Base-by-base conservation (phyloP, 352 stramenopile species). In the Sclerospora graminicola region DNA sequence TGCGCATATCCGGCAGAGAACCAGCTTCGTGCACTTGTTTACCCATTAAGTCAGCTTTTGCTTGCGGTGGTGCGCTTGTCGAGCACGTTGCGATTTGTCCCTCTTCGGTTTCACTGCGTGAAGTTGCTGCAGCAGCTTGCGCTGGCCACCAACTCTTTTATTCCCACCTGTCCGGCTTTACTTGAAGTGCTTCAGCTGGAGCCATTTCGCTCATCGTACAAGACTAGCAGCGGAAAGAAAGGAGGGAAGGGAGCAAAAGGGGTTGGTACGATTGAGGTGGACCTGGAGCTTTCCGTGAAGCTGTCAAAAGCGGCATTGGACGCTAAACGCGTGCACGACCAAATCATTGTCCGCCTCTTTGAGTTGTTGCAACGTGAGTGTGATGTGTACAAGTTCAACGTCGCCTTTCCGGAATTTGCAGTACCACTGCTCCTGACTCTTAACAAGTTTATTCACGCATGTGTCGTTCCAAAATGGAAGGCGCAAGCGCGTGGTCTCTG, bases 51-150 rank as follows among this genome's bases (percentile, higher is more conserved):
- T 11, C 94, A 99, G 71, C 59, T 91, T 19, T 49, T 87, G 18
- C 75, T 87, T 15, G 81, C 77, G 0, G 63, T 86, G 20, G 74
- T 88, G 37, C 75, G 77, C 10, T 59, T 93, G n/a, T 69, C 75
- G 18, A 86, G 74, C 16, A 90, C 76, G 43, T 56, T 88, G 30
- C 73, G 75, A 9, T 89, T 82, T 58, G 75, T 95, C 10, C 95
- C 96, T 8, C 70, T 99, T 37, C 88, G 93, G 23, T 90, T 99
- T 56, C 95, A 99, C 63, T 98, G 95, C 60, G 81, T 98, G 7
- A 84, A 95, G 51, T 64, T 98, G 11, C 63, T 98, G 41, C 95
- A 98, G 58, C 94, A 98, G 51, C 69, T 99, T 20, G 91, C 95
- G 16, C 81, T 96, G 21, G 82, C 86, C 13, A 95, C 92, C 9